Percentiles rank a stretch among this genome's conserved stretches.
Conservation (phyloP, 495 filamentous ascomycete genomes). For the Immersiella caudata region DNA sequence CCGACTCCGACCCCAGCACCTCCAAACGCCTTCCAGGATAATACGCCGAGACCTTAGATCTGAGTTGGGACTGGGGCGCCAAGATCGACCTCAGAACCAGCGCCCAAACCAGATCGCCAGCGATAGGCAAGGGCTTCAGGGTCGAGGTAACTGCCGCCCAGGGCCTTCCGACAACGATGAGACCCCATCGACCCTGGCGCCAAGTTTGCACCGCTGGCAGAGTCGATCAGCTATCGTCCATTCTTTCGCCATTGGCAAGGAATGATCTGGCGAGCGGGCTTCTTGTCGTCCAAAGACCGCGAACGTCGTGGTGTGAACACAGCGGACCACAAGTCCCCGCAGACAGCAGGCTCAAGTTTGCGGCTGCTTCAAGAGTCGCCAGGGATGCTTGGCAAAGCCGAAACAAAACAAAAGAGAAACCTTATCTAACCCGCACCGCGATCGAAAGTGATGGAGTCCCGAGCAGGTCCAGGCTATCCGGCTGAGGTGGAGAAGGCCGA, state of each 20-base stretch:
- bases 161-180: slow-evolving; percentile 7
- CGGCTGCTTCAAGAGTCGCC: slow-evolving; percentile 8
- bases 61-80: slow-evolving; percentile 10
- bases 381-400: slow-evolving; percentile 7
- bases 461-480: background rate
- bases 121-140: slow-evolving; percentile 2
- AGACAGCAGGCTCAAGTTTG: background rate
- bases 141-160: background rate
- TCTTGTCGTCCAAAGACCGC: background rate
- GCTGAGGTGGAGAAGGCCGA: background rate
- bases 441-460: background rate
- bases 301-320: slow-evolving; percentile 1
- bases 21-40: slow-evolving; percentile 16
- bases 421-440: background rate
- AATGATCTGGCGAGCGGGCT: slow-evolving; percentile 16
- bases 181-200: background rate
- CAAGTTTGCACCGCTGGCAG: background rate
- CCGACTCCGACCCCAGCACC: background rate
- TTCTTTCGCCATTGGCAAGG: slow-evolving; percentile 13
- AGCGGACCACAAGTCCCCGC: background rate
- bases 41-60: background rate
- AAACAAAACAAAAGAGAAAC: slow-evolving; percentile 9
- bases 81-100: slow-evolving; percentile 17
- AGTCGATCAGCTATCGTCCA: background rate
- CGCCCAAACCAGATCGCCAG: slow-evolving; percentile 17